These are phyloP conservation scores for Periconia macrospinosa DNA, from an alignment of 2,329 filamentous ascomycete species.

Conservation along the genomic window DNA sequence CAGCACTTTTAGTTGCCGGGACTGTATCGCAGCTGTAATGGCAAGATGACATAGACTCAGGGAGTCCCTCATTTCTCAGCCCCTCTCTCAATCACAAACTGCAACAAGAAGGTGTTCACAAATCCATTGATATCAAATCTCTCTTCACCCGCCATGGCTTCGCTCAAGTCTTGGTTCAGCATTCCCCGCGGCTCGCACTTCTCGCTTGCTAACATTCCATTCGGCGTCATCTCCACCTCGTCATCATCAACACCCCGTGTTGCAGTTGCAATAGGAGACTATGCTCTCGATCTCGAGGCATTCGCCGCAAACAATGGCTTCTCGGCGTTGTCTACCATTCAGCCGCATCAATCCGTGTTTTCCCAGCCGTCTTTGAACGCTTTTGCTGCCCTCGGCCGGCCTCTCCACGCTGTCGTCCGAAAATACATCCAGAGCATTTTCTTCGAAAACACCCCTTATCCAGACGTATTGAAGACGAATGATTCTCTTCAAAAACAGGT, in stretches of 20 bases:
- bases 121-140: neutral
- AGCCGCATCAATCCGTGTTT: constrained; percentile 64
- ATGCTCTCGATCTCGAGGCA: constrained; percentile 69
- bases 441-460: constrained; percentile 59
- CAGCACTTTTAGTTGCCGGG: neutral
- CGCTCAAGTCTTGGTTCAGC: constrained; percentile 57
- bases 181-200: constrained; percentile 67
- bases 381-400: constrained; percentile 72
- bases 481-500: constrained; percentile 57
- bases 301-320: constrained; percentile 65
- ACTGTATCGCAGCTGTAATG: neutral
- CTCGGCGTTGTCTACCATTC: constrained; percentile 57
- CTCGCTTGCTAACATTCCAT: constrained; percentile 79
- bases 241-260: constrained; percentile 60
- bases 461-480: constrained; percentile 67
- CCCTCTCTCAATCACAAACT: neutral
- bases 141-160: constrained; percentile 26
- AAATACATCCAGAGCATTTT: constrained; percentile 70
- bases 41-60: neutral
- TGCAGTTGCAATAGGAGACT: constrained; percentile 72
- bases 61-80: neutral
- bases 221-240: constrained; percentile 74
- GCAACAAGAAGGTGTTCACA: too few relatives aligned
- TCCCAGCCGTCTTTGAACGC: constrained; percentile 67
- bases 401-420: constrained; percentile 69